These are phyloP conservation scores for Zostera marina DNA, from an alignment of 116 monocot genomes.

Conservation along the genomic window DNA sequence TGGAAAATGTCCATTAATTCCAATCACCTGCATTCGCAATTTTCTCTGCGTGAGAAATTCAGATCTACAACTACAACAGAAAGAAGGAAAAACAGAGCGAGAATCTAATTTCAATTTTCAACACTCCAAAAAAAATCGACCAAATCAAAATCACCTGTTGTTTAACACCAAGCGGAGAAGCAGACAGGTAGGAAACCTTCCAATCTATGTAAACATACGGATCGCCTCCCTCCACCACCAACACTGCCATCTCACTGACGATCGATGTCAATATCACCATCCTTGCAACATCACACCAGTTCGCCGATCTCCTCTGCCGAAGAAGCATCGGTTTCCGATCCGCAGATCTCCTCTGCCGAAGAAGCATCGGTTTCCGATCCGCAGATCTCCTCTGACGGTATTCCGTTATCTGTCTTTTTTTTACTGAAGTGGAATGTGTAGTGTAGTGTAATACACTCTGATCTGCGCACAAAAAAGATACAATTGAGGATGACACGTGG, in stretches of 20 bases:
- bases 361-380: no score
- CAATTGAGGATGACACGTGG: background rate
- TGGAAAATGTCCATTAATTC: constrained; percentile 73
- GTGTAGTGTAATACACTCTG: background rate
- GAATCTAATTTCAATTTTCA: no score
- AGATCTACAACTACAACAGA: no score
- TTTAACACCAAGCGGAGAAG: constrained; percentile 65
- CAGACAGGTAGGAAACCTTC: constrained; percentile 63
- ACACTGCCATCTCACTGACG: no score
- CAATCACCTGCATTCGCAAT: constrained; percentile 59
- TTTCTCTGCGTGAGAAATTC: background rate
- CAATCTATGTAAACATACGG: constrained; percentile 57
- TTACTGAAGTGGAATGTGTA: background rate
- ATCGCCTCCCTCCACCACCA: constrained; percentile 22
- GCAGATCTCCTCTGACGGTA: no score
- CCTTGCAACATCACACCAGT: background rate
- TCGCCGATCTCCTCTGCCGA: background rate
- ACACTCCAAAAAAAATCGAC: background rate
- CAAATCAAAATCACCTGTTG: constrained; percentile 33
- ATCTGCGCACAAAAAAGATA: background rate
- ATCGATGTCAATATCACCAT: background rate
- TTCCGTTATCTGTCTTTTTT: no score
- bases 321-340: no score
- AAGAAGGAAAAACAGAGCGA: no score
- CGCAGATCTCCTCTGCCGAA: background rate